Percentiles rank a stretch among this genome's conserved stretches.
These are phyloP conservation scores for Daldinia sp. DNA, from an alignment of 2,329 filamentous ascomycete genomes.

Conservation along the genomic window DNA sequence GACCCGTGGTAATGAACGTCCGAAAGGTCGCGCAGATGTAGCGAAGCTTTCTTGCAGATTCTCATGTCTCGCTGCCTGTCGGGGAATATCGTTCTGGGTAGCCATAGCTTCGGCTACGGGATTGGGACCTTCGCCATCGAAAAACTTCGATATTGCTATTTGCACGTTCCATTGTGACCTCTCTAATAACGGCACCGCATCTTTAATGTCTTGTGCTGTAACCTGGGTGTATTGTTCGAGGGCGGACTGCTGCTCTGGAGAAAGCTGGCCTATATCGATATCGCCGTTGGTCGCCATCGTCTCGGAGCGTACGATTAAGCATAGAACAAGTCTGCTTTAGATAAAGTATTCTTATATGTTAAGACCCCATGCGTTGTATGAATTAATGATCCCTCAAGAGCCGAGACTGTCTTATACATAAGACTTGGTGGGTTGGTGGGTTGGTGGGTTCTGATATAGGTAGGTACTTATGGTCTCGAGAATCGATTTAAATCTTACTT, in stretches of 20 bases:
- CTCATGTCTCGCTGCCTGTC: conserved; percentile 74
- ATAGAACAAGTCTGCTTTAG: neutral
- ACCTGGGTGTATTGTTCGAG: conserved; percentile 90
- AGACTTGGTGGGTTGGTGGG: neutral
- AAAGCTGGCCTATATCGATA: conserved; percentile 76
- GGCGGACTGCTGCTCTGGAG: conserved; percentile 81
- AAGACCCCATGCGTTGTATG: conserved; percentile 27
- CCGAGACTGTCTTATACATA: neutral
- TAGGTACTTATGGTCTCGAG: neutral
- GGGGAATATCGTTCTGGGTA: conserved; percentile 70
- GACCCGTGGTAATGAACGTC: conserved; percentile 51
- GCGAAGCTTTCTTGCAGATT: conserved; percentile 75
- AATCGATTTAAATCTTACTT: neutral
- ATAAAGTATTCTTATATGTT: neutral
- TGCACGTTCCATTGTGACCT: conserved; percentile 97
- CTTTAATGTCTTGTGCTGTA: conserved; percentile 82
- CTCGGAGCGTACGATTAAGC: conserved; percentile 11
- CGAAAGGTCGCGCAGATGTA: conserved; percentile 53
- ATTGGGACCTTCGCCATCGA: conserved; percentile 92
- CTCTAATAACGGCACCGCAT: conserved; percentile 82
- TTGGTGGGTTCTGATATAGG: neutral
- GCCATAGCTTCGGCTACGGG: conserved; percentile 81
- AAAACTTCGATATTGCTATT: conserved; percentile 98
- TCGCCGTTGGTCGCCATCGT: conserved; percentile 60
- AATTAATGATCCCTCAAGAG: neutral